Evolutionary conservation across 108 stramenopile genomes (phyloP).

Genomic region (Aurantiochytrium sp.): DNA sequence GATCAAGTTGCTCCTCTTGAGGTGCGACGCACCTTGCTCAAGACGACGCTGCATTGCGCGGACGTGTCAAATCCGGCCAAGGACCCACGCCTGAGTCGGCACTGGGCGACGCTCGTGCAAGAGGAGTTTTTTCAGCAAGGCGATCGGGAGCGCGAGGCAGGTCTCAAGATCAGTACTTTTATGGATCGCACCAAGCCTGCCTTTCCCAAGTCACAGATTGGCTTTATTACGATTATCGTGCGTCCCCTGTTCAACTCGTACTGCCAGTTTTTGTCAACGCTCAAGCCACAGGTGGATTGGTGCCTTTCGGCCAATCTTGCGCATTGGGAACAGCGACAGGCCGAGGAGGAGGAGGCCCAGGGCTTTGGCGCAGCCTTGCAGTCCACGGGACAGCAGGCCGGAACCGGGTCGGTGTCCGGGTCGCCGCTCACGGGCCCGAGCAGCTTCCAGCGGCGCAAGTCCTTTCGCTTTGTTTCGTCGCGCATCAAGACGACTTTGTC

Average conservation of each 20-base stretch:
- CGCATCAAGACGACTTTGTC: background rate
- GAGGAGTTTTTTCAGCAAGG: constrained; percentile 34
- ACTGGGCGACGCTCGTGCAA: constrained; percentile 24
- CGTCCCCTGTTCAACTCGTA: constrained; percentile 31
- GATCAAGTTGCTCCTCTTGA: background rate
- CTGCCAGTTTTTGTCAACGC: background rate
- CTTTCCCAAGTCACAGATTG: constrained; percentile 35
- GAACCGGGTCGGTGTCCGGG: background rate
- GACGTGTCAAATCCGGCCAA: constrained; percentile 27
- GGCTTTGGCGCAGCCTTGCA: background rate
- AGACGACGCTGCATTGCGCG: constrained; percentile 25
- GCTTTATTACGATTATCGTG: constrained; percentile 56
- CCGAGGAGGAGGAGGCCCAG: background rate
- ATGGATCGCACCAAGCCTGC: constrained; percentile 27
- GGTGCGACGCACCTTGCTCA: background rate
- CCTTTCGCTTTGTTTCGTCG: background rate
- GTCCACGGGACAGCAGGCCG: too few relatives aligned
- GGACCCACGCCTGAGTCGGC: background rate
- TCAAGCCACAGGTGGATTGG: constrained; percentile 18
- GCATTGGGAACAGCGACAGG: background rate
- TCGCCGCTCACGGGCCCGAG: background rate
- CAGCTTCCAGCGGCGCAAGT: background rate
- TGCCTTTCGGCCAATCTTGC: background rate
- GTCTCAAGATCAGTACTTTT: constrained; percentile 27
- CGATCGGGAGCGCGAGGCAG: constrained; percentile 23